A percentile compares a stretch with the other conserved stretches of the same genome.
Conservation (phyloP, 164 flowering plant genomes). For the Liquidambar formosana region DNA sequence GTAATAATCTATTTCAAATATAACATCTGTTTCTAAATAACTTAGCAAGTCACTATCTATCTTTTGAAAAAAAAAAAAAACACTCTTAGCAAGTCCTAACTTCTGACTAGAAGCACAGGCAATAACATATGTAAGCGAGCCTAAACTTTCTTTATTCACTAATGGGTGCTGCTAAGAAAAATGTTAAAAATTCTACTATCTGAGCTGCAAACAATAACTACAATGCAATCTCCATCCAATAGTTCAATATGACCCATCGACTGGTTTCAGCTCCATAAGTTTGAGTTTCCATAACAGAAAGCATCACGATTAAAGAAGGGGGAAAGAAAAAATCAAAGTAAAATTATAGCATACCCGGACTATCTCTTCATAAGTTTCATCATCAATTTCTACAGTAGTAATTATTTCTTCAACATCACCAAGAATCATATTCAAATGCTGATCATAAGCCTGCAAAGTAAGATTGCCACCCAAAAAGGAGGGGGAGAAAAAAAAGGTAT, state of each 20-base stretch:
- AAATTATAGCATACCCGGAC: constrained; percentile 66
- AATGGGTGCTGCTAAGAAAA: neutral
- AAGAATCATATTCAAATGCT: constrained; percentile 95
- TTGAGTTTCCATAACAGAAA: neutral
- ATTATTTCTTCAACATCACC: constrained; percentile 95
- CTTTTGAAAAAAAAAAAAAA: too few relatives aligned
- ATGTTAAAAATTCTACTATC: neutral
- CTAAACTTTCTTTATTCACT: neutral
- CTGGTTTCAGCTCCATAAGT: constrained; percentile 5
- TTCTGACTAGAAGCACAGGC: neutral
- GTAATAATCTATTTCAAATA: too few relatives aligned
- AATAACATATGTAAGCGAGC: neutral
- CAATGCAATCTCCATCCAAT: neutral
- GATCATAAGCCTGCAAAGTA: constrained; percentile 84
- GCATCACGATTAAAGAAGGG: neutral
- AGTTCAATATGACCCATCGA: neutral
- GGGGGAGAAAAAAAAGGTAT: neutral
- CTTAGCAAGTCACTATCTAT: too few relatives aligned
- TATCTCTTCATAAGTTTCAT: constrained; percentile 96
- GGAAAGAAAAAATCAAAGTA: neutral
- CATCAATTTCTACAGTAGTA: constrained; percentile 92
- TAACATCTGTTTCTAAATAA: neutral
- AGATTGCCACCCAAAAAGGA: neutral
- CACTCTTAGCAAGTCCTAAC: neutral
- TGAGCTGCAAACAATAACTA: neutral